Percentiles rank a stretch among this genome's conserved stretches.
These are phyloP conservation scores for Cytospora leucostoma DNA, from an alignment of 2,329 filamentous ascomycete species.

Conservation along the genomic window DNA sequence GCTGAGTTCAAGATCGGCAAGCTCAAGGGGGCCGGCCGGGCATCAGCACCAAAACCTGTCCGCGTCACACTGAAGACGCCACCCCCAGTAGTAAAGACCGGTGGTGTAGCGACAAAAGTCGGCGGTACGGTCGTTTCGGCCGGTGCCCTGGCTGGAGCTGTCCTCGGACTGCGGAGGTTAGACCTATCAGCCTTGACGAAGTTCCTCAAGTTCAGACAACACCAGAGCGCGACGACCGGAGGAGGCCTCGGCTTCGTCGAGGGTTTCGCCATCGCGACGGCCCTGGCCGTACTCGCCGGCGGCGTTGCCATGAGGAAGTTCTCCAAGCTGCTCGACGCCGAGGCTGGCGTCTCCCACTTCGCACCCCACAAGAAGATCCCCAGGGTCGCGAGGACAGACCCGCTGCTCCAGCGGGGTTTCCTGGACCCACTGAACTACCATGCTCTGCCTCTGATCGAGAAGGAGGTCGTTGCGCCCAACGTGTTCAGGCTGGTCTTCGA, in stretches of 20 bases:
- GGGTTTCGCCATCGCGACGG: slow-evolving; percentile 41
- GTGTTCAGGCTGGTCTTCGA: slow-evolving; percentile 51
- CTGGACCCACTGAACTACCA: slow-evolving; percentile 52
- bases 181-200: slow-evolving; percentile 30
- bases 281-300: slow-evolving; percentile 37
- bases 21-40: slow-evolving; percentile 36
- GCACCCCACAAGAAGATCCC: slow-evolving; percentile 44
- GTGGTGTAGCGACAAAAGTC: slow-evolving; percentile 9
- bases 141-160: slow-evolving; percentile 19
- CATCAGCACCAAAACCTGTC: slow-evolving; percentile 15
- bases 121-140: slow-evolving; percentile 21
- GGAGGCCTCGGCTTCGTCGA: slow-evolving; percentile 39
- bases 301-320: slow-evolving; percentile 36
- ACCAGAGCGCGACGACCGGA: slow-evolving; percentile 11
- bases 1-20: slow-evolving; percentile 41
- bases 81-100: slow-evolving; percentile 6
- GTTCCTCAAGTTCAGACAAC: slow-evolving; percentile 13
- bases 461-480: slow-evolving; percentile 43
- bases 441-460: slow-evolving; percentile 46
- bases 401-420: slow-evolving; percentile 47
- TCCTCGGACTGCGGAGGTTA: slow-evolving; percentile 18
- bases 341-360: slow-evolving; percentile 38
- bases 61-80: slow-evolving; percentile 19
- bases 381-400: slow-evolving; percentile 40
- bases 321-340: slow-evolving; percentile 37